Conservation (phyloP, 805 yeast species). For the Wickerhamomyces queroliae region DNA sequence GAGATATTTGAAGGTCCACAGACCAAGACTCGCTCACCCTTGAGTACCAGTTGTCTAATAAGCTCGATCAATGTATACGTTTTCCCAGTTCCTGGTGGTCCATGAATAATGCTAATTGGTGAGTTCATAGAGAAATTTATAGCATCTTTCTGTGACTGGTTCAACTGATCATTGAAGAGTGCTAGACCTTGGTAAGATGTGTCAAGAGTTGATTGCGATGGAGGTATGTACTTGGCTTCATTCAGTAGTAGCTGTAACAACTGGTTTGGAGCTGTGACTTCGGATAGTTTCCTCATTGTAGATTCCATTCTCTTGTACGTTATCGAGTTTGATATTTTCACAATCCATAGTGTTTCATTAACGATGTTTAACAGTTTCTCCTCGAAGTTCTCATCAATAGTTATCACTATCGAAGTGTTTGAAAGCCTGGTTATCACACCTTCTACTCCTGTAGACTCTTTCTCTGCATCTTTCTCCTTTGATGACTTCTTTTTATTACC, state of each 20-base stretch:
- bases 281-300: slow-evolving; percentile 61
- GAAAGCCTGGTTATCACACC: slow-evolving; percentile 63
- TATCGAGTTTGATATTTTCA: slow-evolving; percentile 51
- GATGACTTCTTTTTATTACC: slow-evolving; percentile 18
- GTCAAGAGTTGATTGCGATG: slow-evolving; percentile 10
- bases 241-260: slow-evolving; percentile 45
- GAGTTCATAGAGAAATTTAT: slow-evolving; percentile 57
- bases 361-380: slow-evolving; percentile 40
- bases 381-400: slow-evolving; percentile 53
- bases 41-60: slow-evolving; percentile 60
- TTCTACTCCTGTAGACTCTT: slow-evolving; percentile 29
- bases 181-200: slow-evolving; percentile 11
- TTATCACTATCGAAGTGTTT: slow-evolving; percentile 42
- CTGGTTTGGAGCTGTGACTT: slow-evolving; percentile 33
- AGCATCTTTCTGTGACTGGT: slow-evolving; percentile 64
- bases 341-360: slow-evolving; percentile 54
- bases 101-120: slow-evolving; percentile 60
- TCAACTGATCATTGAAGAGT: slow-evolving; percentile 38
- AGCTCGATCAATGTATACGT: slow-evolving; percentile 83
- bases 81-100: slow-evolving; percentile 79
- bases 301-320: slow-evolving; percentile 77
- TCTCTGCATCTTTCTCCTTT: slow-evolving; percentile 13
- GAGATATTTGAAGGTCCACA: slow-evolving; percentile 95
- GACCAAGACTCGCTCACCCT: slow-evolving; percentile 60
- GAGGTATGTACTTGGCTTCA: slow-evolving; percentile 28